Base-by-base conservation (phyloP, 2,329 filamentous ascomycete genomes). In the Aspergillus novofumigatus region DNA sequence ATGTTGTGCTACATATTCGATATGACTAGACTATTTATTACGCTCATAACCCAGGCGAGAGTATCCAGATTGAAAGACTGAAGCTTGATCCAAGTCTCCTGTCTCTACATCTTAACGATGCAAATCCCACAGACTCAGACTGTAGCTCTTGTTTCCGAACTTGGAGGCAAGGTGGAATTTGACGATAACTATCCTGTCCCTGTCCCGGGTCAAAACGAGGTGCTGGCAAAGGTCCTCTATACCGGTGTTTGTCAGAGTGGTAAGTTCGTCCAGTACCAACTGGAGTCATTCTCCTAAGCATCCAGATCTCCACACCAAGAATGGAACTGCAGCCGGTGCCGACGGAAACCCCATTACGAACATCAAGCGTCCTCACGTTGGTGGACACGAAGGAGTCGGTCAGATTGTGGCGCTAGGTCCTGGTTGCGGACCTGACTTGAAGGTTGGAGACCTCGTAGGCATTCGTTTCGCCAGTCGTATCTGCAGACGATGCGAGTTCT, bases 321-420 rank as follows among this genome's bases (percentile, higher is more conserved):
- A 67, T 10, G 75, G 74, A 29, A 74, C 72, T 11, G 75, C 74
- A 17, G 67, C 73, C 17, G 70, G 73, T 5, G 57, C 73, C 1
- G 68, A 77, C 66, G 66, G 76, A 53, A 68, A 67, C 4, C 76
- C 75, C 9, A 78, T 79, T 35, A 77, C 73, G 1, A 68, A 74
- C 14, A 75, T 78, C 59, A 79, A 79, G 55, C 65, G 78, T 0
- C 77, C 77, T 0, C 76, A 79, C 53, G 67, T 79, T n/a, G 76
- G 76, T 17, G 76, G 77, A 5, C 77, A 79, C 60, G 76, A 80
- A 69, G 77, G 77, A 1, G 70, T 79, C 17, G 77, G 76, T 1
- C 72, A 72, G 0, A 74, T 79, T 45, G 64, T 79, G 17, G 65
- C 69, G 0, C 62, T 79, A 4, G 77, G 77, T 0, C 69, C 75